These are phyloP conservation scores for Moricandia moricandioides DNA, from an alignment of 345 rosid species.

Conservation along the genomic window DNA sequence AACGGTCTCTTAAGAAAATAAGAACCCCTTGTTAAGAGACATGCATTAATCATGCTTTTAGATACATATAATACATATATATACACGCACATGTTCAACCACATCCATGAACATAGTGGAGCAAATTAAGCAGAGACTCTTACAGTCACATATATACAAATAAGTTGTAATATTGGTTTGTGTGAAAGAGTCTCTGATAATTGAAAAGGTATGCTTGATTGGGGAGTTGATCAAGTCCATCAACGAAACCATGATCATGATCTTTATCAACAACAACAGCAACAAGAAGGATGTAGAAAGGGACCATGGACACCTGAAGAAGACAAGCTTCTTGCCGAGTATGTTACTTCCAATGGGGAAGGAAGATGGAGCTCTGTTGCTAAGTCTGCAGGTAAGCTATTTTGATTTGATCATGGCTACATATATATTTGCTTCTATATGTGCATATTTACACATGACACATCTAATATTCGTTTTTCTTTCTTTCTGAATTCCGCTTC, in stretches of 20 bases:
- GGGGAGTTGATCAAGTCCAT: slow-evolving; percentile 42
- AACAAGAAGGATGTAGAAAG: slow-evolving; percentile 56
- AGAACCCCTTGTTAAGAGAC: no score
- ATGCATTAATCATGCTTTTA: no score
- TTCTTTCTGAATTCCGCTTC: neutral
- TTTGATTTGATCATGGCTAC: neutral
- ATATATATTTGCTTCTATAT: neutral
- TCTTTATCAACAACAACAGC: slow-evolving; percentile 19
- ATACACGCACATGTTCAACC: slow-evolving; percentile 16
- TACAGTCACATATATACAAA: neutral
- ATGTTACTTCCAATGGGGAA: slow-evolving; percentile 63
- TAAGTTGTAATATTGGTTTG: neutral
- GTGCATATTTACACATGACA: neutral
- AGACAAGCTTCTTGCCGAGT: slow-evolving; percentile 57
- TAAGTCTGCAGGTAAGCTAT: slow-evolving; percentile 52
- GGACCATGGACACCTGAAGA: slow-evolving; percentile 93
- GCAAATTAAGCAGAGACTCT: neutral
- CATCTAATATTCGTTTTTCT: neutral
- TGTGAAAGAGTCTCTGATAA: slow-evolving; percentile 7
- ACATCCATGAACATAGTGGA: slow-evolving; percentile 31
- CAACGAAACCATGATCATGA: slow-evolving; percentile 15
- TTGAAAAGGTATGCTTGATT: slow-evolving; percentile 42
- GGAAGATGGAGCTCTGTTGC: slow-evolving; percentile 86
- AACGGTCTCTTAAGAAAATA: no score
- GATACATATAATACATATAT: slow-evolving; percentile 5